phyloP scores from a whole-genome alignment of 2,329 filamentous ascomycete genomes.

The Bipolaris cookei region DNA sequence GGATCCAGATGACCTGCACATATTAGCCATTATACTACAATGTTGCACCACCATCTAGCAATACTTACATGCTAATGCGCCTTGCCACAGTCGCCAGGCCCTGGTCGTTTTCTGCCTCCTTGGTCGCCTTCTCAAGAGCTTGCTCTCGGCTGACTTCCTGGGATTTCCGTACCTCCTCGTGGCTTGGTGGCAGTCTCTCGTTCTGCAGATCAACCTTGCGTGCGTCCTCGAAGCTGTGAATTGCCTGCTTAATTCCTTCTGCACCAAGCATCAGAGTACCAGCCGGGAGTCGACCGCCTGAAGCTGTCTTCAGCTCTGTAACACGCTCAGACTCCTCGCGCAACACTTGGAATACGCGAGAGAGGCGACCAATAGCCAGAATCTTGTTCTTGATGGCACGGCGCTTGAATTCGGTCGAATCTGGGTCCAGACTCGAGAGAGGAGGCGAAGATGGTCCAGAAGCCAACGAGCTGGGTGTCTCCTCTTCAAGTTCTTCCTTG shows the following conservation, averaged over 20 bases:
- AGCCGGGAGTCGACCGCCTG: constrained; percentile 88
- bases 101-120: constrained; percentile 90
- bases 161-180: constrained; percentile 87
- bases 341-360: constrained; percentile 96
- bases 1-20: constrained; percentile 51
- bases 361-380: constrained; percentile 92
- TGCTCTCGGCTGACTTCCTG: constrained; percentile 80
- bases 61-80: constrained; percentile 90
- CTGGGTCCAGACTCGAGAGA: constrained; percentile 69
- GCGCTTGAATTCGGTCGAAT: constrained; percentile 91
- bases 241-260: constrained; percentile 98
- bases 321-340: constrained; percentile 97
- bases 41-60: neutral
- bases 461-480: constrained; percentile 75
- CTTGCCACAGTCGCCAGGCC: constrained; percentile 85
- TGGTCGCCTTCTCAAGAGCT: constrained; percentile 82
- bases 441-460: constrained; percentile 79
- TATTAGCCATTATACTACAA: constrained; percentile 21
- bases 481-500: constrained; percentile 94
- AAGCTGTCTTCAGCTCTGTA: constrained; percentile 95
- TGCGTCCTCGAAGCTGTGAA: constrained; percentile 95
- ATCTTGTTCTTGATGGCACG: constrained; percentile 99
- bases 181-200: constrained; percentile 87
- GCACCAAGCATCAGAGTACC: constrained; percentile 98
- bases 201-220: constrained; percentile 97